These are phyloP conservation scores for Aureobasidium lini DNA, from an alignment of 2,329 filamentous ascomycete genomes.

Conservation along the genomic window DNA sequence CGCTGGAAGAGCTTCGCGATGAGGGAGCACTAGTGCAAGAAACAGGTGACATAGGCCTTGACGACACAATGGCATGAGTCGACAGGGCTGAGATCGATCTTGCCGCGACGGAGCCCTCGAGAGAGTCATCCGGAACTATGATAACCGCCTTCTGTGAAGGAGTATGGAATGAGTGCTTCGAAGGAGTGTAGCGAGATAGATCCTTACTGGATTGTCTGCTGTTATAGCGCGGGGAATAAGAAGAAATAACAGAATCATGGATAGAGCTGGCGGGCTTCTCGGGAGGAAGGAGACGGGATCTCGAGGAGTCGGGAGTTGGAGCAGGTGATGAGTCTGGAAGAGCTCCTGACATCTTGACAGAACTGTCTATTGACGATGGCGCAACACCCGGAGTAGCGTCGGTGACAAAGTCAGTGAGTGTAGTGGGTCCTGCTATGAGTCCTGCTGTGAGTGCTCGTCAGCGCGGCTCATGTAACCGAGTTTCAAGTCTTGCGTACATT, in stretches of 20 bases:
- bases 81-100: background rate
- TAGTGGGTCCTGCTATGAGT: background rate
- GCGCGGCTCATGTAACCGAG: background rate
- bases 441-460: background rate
- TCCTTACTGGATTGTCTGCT: background rate
- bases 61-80: background rate
- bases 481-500: background rate
- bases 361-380: background rate
- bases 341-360: constrained; percentile 20
- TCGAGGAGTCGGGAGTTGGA: background rate
- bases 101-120: background rate
- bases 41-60: background rate
- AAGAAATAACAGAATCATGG: background rate
- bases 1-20: background rate
- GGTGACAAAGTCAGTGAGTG: background rate
- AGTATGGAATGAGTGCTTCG: background rate
- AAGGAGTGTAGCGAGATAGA: background rate
- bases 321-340: constrained; percentile 10
- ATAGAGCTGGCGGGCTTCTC: background rate
- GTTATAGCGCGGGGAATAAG: background rate
- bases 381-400: background rate
- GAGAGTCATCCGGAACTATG: background rate
- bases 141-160: background rate
- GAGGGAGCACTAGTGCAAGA: background rate
- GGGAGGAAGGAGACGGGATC: background rate